These are phyloP conservation scores for Mallotus repandus DNA, from an alignment of 441 rosid genomes.

Conservation along the genomic window DNA sequence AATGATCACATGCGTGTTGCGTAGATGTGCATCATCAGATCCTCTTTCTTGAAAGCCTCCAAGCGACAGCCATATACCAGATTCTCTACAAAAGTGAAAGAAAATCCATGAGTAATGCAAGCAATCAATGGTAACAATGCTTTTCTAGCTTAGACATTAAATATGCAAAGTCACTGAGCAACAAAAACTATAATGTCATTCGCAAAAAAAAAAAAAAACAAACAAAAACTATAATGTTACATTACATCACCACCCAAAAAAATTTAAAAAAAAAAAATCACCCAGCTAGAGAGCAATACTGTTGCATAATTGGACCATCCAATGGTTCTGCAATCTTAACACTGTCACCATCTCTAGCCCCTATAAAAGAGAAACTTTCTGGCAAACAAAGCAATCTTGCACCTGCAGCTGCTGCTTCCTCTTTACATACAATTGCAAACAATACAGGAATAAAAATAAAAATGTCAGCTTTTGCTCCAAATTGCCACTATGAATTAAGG, in stretches of 20 bases:
- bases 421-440: conserved; percentile 20
- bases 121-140: not conserved
- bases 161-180: conserved; percentile 4
- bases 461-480: not conserved
- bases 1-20: conserved; percentile 85
- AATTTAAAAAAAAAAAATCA: conserved; percentile 13
- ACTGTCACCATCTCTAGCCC: conserved; percentile 69
- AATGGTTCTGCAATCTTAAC: conserved; percentile 67
- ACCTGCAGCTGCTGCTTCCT: conserved; percentile 88
- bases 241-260: not conserved
- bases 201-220: too few species aligned
- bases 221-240: not conserved
- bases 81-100: conserved; percentile 47
- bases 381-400: conserved; percentile 90
- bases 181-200: not conserved
- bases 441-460: not conserved
- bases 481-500: too few species aligned
- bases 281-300: conserved; percentile 90
- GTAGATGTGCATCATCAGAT: conserved; percentile 58
- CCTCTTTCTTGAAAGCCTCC: conserved; percentile 96
- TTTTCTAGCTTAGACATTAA: not conserved
- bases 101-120: not conserved
- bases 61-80: conserved; percentile 84
- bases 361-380: conserved; percentile 79
- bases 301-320: conserved; percentile 79